Percentiles rank a stretch among this genome's conserved stretches.
These are phyloP conservation scores for Betula pendula DNA, from an alignment of 306 rosid species.

Conservation along the genomic window DNA sequence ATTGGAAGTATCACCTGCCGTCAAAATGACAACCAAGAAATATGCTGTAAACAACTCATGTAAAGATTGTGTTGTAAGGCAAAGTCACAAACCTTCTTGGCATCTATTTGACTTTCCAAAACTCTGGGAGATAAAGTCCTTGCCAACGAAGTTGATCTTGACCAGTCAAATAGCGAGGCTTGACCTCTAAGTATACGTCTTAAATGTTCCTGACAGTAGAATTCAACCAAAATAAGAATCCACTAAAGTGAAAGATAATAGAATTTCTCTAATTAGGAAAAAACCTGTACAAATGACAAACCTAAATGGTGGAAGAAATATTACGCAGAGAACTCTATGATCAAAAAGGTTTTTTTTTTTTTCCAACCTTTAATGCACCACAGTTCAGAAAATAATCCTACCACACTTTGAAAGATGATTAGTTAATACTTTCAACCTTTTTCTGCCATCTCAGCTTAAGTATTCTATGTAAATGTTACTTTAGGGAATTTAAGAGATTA, in stretches of 20 bases:
- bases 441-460: background rate
- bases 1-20: background rate
- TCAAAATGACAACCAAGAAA: conserved; percentile 21
- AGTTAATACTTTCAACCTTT: background rate
- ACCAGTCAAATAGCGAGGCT: conserved; percentile 94
- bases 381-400: background rate
- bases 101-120: conserved; percentile 97
- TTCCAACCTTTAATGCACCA: background rate
- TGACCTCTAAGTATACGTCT: conserved; percentile 98
- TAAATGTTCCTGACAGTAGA: conserved; percentile 76
- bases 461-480: background rate
- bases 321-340: background rate
- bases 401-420: background rate
- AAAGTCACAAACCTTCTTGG: conserved; percentile 78
- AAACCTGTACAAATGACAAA: conserved; percentile 1
- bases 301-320: conserved; percentile 3
- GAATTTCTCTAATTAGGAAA: conserved; percentile 22
- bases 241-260: conserved; percentile 11
- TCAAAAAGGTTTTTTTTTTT: background rate
- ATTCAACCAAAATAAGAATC: conserved; percentile 23
- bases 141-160: conserved; percentile 89
- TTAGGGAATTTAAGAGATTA: background rate
- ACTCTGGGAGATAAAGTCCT: conserved; percentile 95
- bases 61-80: conserved; percentile 25
- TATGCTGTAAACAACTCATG: conserved; percentile 18